Evolutionary conservation across 129 eudicot species (phyloP), one percentile per base, ranked within the genome.

Genomic region (Tanacetum coccineum): DNA sequence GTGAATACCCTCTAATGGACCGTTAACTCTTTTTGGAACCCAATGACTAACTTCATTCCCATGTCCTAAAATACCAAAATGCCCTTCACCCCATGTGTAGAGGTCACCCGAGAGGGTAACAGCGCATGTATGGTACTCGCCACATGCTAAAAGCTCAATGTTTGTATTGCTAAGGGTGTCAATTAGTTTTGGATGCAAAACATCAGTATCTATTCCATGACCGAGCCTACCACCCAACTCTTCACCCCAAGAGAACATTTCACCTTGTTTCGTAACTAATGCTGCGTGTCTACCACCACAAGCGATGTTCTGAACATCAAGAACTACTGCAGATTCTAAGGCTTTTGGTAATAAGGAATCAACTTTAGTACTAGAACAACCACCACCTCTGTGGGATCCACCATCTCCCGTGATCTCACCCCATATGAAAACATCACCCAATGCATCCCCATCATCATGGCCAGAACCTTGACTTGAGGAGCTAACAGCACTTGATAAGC

Each of bases 401-500:
- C 94, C 96, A 28, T 80, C 83, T 46, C 91, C 91, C 1, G 86
- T 79, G 74, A 78, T 79, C 76, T 93, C 96, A 50, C 99, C 96
- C 95, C 96, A 93, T 13, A 93, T 79, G 79, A 84, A 86, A 65
- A 89, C 92, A 78, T 93, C 99, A 21, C 99, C 99, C 17, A 88
- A 72, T 61, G 81, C 76, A 57, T 89, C 92, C 66, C 86, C 81
- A 63, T 93, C 99, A 54, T 93, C 96, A 59, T 64, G 85, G 20
- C 84, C 76, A 30, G 95, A 89, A 64, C 90, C 96, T 39, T 88
- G 99, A 50, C 99, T 93, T 64, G 99, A 93, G 68, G 96, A 88
- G 76, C 96, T 89, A 48, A 93, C 81, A 32, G 88, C 92, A 89
- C 99, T 93, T 49, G 99, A 93, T 54, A 84, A 76, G 72, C 99